These are phyloP conservation scores for Aspergillus neotritici DNA, from an alignment of 2,329 filamentous ascomycete species.

Conservation along the genomic window DNA sequence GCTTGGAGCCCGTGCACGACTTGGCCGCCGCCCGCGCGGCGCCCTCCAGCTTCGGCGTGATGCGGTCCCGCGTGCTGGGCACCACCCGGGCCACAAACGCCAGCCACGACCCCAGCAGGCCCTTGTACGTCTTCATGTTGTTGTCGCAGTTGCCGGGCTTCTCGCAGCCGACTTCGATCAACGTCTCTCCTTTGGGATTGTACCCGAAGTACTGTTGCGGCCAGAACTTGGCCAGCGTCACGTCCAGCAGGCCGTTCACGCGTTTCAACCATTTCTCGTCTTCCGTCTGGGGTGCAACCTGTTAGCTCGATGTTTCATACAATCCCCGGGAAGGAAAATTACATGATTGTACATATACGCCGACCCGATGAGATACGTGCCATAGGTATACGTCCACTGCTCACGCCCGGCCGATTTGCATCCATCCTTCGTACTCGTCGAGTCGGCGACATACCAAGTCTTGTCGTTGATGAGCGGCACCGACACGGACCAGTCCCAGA, in stretches of 20 bases:
- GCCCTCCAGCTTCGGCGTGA: conserved; percentile 52
- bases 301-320: not conserved
- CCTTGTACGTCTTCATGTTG: conserved; percentile 67
- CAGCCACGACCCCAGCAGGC: conserved; percentile 61
- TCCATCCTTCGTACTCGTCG: conserved; percentile 24
- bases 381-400: conserved; percentile 52
- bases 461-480: conserved; percentile 43
- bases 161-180: conserved; percentile 64
- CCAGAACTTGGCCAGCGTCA: conserved; percentile 45
- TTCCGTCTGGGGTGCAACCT: conserved; percentile 30
- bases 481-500: conserved; percentile 36
- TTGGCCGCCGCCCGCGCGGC: conserved; percentile 56
- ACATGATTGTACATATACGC: conserved; percentile 49
- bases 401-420: conserved; percentile 47
- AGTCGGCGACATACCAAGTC: conserved; percentile 7
- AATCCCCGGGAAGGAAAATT: conserved; percentile 20
- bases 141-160: conserved; percentile 54
- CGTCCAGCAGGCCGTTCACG: conserved; percentile 51
- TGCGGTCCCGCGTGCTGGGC: conserved; percentile 50
- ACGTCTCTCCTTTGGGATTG: conserved; percentile 38
- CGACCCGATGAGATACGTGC: conserved; percentile 48
- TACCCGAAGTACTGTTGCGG: conserved; percentile 35
- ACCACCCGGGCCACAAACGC: conserved; percentile 56
- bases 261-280: conserved; percentile 50
- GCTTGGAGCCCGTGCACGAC: conserved; percentile 50